Evolutionary conservation across 2,329 filamentous ascomycete genomes (phyloP), one percentile per base, ranked within the genome.

Genomic region (Neopestalotiopsis rosae): DNA sequence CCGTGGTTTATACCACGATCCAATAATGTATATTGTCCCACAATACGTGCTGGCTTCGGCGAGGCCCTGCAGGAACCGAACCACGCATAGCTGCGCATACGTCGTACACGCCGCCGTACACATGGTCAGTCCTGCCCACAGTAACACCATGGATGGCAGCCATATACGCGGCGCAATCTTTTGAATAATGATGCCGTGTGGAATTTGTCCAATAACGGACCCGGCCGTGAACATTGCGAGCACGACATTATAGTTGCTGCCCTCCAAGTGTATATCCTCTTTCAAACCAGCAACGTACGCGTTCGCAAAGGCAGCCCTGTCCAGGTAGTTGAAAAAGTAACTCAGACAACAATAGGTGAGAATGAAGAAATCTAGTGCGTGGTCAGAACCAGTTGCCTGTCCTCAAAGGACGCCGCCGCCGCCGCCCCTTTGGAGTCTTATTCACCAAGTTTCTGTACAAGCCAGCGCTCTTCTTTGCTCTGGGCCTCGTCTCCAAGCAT

Each of bases 1-100:
- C 58, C 82, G 80, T 7, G 82, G 83, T 1, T 83, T 90, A 70
- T 89, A 90, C 84, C 86, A 88, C 0, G 81, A 84, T 0, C 85
- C 84, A 2, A 87, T 78, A 66, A 87, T 84, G 67, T 86, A 87
- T 61, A 86, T 83, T 0, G 83, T 77, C 1, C 82, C 82, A 14
- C 84, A 81, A 67, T 86, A 87, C 0, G 83, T 86, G 28, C 79
- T 81, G 5, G 83, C 80, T 71, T 87, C 85, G 34, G 82, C 81
- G 13, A 87, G 77, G 1, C 83, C 85, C 70, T 78, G 75, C 68
- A 81, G 77, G 74, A 81, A 81, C 3, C 85, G 82, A 58, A 87
- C 85, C 0, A 80, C 84, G 57, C 72, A 71, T 5, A 74, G 69
- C 30, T 74, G 73, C 40, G 69, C 64, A 45, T 73, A 78, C 7